Evolutionary conservation across 768 basidiomycete genomes (phyloP), one percentile per base, ranked within the genome.

Genomic region (Trametes cingulata): DNA sequence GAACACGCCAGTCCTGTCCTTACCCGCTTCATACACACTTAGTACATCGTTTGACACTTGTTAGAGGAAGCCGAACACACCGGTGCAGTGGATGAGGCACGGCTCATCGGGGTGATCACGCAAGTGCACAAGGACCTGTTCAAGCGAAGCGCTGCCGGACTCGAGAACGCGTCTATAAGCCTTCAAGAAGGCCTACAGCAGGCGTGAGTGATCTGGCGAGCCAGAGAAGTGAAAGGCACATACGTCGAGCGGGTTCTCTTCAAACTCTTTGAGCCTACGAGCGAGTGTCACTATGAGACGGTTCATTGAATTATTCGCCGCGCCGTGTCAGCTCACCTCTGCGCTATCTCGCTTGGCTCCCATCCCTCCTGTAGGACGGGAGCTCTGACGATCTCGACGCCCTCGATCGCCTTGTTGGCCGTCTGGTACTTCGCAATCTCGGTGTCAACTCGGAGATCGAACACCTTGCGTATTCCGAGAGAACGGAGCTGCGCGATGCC

Each of bases 51-150:
- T 8, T 15, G 19, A 25, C 13, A 33, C 24, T 19, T 20, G 6
- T n/a, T 27, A 20, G 24, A 13, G 37, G 10, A 40, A 19, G 27
- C 24, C 33, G 20, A 22, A 54, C 68, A 53, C 40, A 78, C 79
- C 76, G 35, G 78, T 80, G 65, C 79, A 81, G 61, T 79, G 77
- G 15, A 80, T 66, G 22, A 81, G 63, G 61, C 74, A 76, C 9
- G 75, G 74, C 35, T 76, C 69, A 37, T 75, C 70, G 12, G 77
- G 75, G 25, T 72, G 54, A 46, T 80, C 75, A 9, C 73, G 64
- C 13, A 82, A 60, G 55, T 78, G 75, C 14, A 70, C 49, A 24
- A 81, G 70, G 36, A 80, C 71, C 9, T 63, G 61, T 24, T 71
- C 71, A 36, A 74, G 73, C 2, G 77, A 71, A 17, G 70, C 52